phyloP scores from a whole-genome alignment of 2,329 filamentous ascomycete species.

The Paracamarosporium sp. region DNA sequence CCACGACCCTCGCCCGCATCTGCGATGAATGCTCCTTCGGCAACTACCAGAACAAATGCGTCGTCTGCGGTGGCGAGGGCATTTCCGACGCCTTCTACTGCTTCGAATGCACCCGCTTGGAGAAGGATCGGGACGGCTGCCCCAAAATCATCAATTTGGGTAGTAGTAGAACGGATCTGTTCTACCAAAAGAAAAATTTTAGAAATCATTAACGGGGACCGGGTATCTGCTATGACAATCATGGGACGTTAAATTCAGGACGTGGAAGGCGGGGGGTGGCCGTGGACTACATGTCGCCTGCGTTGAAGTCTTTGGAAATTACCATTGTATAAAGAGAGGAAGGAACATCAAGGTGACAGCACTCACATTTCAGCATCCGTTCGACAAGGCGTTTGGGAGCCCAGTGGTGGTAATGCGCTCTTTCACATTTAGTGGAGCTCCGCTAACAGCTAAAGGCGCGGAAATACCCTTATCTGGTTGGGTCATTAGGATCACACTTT shows the following conservation, averaged over 20 bases:
- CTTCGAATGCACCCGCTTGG: conserved; percentile 95
- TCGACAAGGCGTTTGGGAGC: not conserved
- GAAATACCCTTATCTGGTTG: not conserved
- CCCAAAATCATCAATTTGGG: conserved; percentile 99
- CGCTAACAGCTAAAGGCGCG: conserved; percentile 1
- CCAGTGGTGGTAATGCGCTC: not conserved
- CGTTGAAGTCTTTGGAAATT: not conserved
- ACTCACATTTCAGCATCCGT: not conserved
- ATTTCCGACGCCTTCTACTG: conserved; percentile 99
- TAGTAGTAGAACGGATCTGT: conserved; percentile 91
- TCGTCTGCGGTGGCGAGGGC: conserved; percentile 96
- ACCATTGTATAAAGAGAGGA: not conserved
- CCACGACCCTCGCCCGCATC: conserved; percentile 95
- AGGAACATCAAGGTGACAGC: not conserved
- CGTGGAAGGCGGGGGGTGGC: not conserved
- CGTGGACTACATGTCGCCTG: not conserved
- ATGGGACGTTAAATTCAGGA: not conserved
- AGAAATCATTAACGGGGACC: conserved; percentile 58
- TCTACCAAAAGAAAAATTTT: conserved; percentile 77
- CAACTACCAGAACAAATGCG: conserved; percentile 99
- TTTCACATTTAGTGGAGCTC: not conserved
- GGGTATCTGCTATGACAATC: not conserved
- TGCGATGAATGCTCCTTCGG: conserved; percentile 99
- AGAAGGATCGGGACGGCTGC: conserved; percentile 97
- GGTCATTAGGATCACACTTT: not conserved